These are phyloP conservation scores for Xylariaceae sp. DNA, from an alignment of 2,329 filamentous ascomycete species.

Conservation along the genomic window DNA sequence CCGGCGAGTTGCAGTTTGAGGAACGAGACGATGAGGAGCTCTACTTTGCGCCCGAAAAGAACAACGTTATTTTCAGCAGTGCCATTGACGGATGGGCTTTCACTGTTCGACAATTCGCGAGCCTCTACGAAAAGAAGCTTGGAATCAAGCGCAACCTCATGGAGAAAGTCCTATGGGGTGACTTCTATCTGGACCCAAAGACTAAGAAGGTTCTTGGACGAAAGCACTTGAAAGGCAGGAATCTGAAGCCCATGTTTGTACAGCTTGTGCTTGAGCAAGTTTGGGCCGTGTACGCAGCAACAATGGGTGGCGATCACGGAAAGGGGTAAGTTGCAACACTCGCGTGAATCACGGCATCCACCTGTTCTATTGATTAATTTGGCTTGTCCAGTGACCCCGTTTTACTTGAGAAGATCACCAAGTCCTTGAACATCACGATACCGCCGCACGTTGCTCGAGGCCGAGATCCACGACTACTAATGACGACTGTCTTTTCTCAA, in stretches of 20 bases:
- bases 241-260: constrained; percentile 94
- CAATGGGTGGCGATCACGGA: constrained; percentile 72
- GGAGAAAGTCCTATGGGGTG: constrained; percentile 95
- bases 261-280: constrained; percentile 92
- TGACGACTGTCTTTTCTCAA: constrained; percentile 79
- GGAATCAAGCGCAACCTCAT: constrained; percentile 84
- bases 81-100: constrained; percentile 99
- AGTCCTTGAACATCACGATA: constrained; percentile 78
- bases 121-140: constrained; percentile 91
- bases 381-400: constrained; percentile 57
- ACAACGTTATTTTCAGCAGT: constrained; percentile 98
- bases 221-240: constrained; percentile 88
- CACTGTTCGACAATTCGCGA: constrained; percentile 88
- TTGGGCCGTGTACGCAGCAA: constrained; percentile 93
- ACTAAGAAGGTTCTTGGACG: constrained; percentile 86
- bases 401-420: constrained; percentile 89
- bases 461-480: constrained; percentile 73
- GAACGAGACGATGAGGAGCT: constrained; percentile 94
- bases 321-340: constrained; percentile 57
- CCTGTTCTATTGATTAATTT: constrained; percentile 19
- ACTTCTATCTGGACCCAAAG: constrained; percentile 94
- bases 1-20: constrained; percentile 67
- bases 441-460: constrained; percentile 80
- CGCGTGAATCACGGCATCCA: not conserved
- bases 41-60: constrained; percentile 96